Evolutionary conservation across 2,329 filamentous ascomycete species (phyloP).

Genomic region (Sporothrix mexicana): DNA sequence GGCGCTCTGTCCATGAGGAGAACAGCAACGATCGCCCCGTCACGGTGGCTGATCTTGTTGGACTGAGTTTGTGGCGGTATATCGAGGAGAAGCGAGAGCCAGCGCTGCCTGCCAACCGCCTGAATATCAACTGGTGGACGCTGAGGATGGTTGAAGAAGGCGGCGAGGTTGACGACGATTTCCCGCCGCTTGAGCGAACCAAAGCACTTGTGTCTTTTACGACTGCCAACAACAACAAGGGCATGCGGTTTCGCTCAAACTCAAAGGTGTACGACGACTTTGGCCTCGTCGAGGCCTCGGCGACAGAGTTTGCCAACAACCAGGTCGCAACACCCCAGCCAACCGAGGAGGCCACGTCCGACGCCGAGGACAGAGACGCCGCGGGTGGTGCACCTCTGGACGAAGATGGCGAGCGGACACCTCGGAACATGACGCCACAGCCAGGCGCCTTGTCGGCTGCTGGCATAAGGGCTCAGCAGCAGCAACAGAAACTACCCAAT

Average conservation of each 20-base stretch:
- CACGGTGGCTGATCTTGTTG: slow-evolving; percentile 81
- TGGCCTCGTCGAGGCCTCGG: slow-evolving; percentile 74
- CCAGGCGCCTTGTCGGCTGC: slow-evolving; percentile 25
- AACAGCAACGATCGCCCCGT: slow-evolving; percentile 61
- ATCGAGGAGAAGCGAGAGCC: slow-evolving; percentile 77
- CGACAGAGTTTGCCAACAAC: slow-evolving; percentile 71
- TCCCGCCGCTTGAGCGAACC: slow-evolving; percentile 76
- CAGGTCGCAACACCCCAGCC: slow-evolving; percentile 71
- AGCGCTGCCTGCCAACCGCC: slow-evolving; percentile 65
- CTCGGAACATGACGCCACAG: slow-evolving; percentile 57
- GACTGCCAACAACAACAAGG: slow-evolving; percentile 76
- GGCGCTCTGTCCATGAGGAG: slow-evolving; percentile 71
- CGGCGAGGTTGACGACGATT: slow-evolving; percentile 84
- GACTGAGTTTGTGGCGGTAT: slow-evolving; percentile 77
- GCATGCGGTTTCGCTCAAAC: slow-evolving; percentile 66
- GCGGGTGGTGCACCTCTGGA: slow-evolving; percentile 11
- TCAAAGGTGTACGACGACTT: slow-evolving; percentile 84
- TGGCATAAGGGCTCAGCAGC: not conserved
- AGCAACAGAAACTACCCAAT: not conserved
- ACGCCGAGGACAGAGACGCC: not conserved
- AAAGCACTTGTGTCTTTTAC: slow-evolving; percentile 79
- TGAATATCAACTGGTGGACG: slow-evolving; percentile 82
- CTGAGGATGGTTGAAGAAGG: slow-evolving; percentile 84
- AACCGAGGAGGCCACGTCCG: slow-evolving; percentile 54
- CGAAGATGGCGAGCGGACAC: slow-evolving; percentile 43